A percentile compares a stretch with the other conserved stretches of the same genome.
These are phyloP conservation scores for Nitzschia sp. DNA, from an alignment of 108 stramenopile genomes.

Conservation along the genomic window DNA sequence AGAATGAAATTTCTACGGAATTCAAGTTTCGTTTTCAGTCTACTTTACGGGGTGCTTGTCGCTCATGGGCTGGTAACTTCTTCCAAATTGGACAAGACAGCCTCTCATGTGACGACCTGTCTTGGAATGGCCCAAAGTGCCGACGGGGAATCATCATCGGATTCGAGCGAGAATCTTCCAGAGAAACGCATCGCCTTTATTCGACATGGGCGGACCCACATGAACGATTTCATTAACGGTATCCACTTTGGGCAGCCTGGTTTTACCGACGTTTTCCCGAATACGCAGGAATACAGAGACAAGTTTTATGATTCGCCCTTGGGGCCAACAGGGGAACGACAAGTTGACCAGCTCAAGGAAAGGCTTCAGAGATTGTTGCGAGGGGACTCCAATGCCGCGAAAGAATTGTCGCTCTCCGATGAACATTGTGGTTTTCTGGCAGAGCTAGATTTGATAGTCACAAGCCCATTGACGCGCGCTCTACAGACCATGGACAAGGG, in stretches of 20 bases:
- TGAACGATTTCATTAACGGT: constrained; percentile 65
- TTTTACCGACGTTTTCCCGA: constrained; percentile 57
- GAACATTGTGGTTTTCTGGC: constrained; percentile 12
- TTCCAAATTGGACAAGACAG: no score
- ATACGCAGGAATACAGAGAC: constrained; percentile 3
- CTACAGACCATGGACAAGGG: constrained; percentile 55
- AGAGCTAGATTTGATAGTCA: constrained; percentile 47
- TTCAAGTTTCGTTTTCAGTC: no score
- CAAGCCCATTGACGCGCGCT: constrained; percentile 59
- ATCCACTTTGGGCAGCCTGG: constrained; percentile 42
- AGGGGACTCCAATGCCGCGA: neutral
- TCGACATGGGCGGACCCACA: constrained; percentile 63
- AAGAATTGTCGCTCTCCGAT: constrained; percentile 1
- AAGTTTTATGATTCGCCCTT: constrained; percentile 50
- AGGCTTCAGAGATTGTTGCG: neutral
- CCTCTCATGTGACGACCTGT: no score
- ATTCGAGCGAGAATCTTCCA: no score
- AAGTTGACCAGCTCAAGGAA: constrained; percentile 31
- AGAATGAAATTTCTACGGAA: no score
- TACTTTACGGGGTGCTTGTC: no score
- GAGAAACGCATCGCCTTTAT: constrained; percentile 43
- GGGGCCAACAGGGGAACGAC: constrained; percentile 32
- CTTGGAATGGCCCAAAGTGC: no score
- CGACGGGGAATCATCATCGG: no score
- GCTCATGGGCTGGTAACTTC: no score